Evolutionary conservation across 441 rosid species (phyloP), one percentile per base, ranked within the genome.

Genomic region (Erodium trifolium): DNA sequence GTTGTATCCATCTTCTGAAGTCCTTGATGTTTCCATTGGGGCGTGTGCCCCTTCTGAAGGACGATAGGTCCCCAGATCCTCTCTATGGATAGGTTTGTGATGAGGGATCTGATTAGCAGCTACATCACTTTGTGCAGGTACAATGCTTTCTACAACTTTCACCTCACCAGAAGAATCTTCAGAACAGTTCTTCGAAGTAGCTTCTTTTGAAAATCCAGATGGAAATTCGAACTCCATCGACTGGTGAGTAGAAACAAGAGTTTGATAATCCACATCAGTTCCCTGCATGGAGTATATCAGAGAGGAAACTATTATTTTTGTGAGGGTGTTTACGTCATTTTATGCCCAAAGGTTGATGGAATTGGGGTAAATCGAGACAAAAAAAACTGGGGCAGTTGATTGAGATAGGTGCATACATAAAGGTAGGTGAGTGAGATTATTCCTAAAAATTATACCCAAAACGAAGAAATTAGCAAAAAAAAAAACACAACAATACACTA

Each of bases 1-100:
- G 72, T 93, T 93, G 72, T 85, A 89, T 43, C 88, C 88, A 79
- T 93, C 97, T 75, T 82, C 85, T 29, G 89, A 78, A 69, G 76
- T 79, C 73, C 81, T 78, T 60, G 59, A 73, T 27, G 41, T 67
- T 71, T 77, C 88, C 27, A 76, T 41, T 12, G 79, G 70, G 70
- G 72, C 65, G 69, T 70, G 49, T 41, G 67, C 73, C 65, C 39
- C 78, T 72, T 73, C 82, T 16, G 41, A 18, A 68, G 51, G 71
- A 7, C 68, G 64, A 34, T 64, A 71, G 7, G 60, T 55, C 41
- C 14, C 73, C 7, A 12, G 53, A 65, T 72, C 71, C 55, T 83
- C 81, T 49, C 65, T 80, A 17, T 53, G 66, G 66, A 71, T 45
- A 37, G 71, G 60, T 43, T 71, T 78, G 29, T 45, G 80, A 14